Conservation (phyloP, 2,329 filamentous ascomycete genomes). For the Pseudogymnoascus sp. region DNA sequence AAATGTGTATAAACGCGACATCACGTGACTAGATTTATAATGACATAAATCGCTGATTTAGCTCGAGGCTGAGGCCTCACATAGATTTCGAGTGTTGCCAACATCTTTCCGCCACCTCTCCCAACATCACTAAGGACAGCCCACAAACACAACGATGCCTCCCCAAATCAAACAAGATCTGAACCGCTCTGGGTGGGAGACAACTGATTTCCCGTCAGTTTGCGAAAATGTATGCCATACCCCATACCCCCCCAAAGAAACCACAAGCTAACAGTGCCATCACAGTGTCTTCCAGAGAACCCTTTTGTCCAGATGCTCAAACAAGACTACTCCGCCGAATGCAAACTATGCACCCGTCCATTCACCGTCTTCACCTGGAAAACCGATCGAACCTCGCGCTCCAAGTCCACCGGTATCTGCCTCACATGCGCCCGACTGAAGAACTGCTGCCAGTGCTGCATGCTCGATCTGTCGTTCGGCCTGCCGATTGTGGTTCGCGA, state of each 20-base stretch:
- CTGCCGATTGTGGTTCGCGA: constrained; percentile 91
- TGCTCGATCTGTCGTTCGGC: constrained; percentile 94
- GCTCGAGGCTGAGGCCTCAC: constrained; percentile 1
- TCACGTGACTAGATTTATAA: not conserved
- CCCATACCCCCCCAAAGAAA: not conserved
- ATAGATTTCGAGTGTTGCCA: not conserved
- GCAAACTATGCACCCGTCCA: constrained; percentile 75
- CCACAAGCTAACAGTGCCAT: not conserved
- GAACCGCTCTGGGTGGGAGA: constrained; percentile 93
- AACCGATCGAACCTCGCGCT: constrained; percentile 79
- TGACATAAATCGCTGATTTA: constrained; percentile 1
- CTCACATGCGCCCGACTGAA: constrained; percentile 93
- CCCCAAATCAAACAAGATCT: constrained; percentile 94
- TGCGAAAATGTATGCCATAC: constrained; percentile 32
- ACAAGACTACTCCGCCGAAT: constrained; percentile 78
- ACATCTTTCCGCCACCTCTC: not conserved
- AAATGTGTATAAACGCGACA: not conserved
- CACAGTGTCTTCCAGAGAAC: constrained; percentile 83
- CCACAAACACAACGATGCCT: constrained; percentile 47
- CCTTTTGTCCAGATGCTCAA: constrained; percentile 99
- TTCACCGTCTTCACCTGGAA: constrained; percentile 97
- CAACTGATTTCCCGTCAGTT: constrained; percentile 78
- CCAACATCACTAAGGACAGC: not conserved
- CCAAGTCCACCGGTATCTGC: constrained; percentile 91
- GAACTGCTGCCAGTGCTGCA: constrained; percentile 98